phyloP scores from a whole-genome alignment of 192 early-diverging fungal genomes.

The Dimargaris cristalligena region DNA sequence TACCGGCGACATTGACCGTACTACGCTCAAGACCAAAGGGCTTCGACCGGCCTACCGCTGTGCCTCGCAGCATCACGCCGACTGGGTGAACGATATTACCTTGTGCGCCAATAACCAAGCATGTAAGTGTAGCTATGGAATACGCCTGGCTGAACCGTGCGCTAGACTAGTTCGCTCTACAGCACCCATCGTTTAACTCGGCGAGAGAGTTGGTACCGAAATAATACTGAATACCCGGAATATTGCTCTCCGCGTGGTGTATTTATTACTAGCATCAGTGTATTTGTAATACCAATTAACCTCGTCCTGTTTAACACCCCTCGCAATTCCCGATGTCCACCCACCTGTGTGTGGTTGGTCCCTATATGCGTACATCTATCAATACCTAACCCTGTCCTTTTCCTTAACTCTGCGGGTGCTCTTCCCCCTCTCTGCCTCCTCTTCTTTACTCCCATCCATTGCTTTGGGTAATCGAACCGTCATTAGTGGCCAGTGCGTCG shows the following conservation, averaged over 20 bases:
- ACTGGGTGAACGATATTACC: conserved; percentile 94
- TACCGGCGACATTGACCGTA: conserved; percentile 18
- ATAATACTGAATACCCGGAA: too few relatives aligned
- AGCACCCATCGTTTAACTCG: neutral
- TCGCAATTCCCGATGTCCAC: too few relatives aligned
- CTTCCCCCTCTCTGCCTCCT: neutral
- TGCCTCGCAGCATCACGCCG: conserved; percentile 66
- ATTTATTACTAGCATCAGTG: too few relatives aligned
- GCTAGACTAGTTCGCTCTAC: neutral
- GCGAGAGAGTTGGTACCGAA: too few relatives aligned
- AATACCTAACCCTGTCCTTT: neutral
- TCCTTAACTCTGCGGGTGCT: neutral
- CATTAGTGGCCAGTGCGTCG: conserved; percentile 67
- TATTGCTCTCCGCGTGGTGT: too few relatives aligned
- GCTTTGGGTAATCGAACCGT: conserved; percentile 15
- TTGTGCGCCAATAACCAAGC: conserved; percentile 43
- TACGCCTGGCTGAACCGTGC: neutral
- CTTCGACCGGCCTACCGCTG: conserved; percentile 45
- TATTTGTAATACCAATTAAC: too few relatives aligned
- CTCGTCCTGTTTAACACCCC: too few relatives aligned
- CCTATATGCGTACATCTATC: neutral
- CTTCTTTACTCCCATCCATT: neutral
- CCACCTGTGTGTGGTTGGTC: neutral
- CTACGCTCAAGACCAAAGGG: conserved; percentile 15
- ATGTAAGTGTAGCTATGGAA: conserved; percentile 26